Evolutionary conservation across 345 rosid species (phyloP), one percentile per base, ranked within the genome.

Genomic region (Camelina neglecta): DNA sequence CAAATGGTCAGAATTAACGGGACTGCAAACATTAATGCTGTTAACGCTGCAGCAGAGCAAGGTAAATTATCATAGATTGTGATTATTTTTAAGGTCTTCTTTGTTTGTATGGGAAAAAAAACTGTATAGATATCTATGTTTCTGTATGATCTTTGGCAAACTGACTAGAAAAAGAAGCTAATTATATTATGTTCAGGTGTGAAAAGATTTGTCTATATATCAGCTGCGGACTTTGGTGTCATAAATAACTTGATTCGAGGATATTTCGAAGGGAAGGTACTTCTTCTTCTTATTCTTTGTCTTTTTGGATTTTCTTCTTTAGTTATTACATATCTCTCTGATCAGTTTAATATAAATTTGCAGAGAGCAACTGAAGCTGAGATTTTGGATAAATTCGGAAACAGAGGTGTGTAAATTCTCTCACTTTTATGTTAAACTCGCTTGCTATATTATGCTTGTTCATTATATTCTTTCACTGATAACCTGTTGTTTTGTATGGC

Each of bases 221-320:
- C 88, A 59, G 92, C 92, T 75, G 90, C 88, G 38, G 92, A 86
- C 74, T 86, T 75, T 65, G 92, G 92, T 47, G 42, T 86, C 64
- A 49, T 86, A 60, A 83, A 84, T 57, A 70, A 83, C 47, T 54
- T 84, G 60, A 75, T 86, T 16, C 61, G 61, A 55, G 90, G 90
- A 59, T 88, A 86, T 84, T 88, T 80, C 45, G 75, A 83, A 50
- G 92, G 92, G 20, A 88, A 88, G 92, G 92, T 88, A 82, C 57
- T 57, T 66, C n/a, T 73, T 48, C 45, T 73, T 58, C 45, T 57
- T 29, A 10, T 66, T 53, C 53, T 15, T 31, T 4, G 0, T 49
- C 47, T 35, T 72, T 13, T 67, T 31, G 62, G 57, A 51, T 65
- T 10, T 21, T 11, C 8, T 20, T 71, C 38, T 8, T 29, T 59